phyloP scores from a whole-genome alignment of 257 asterid species.

The Ophiorrhiza pumila region DNA sequence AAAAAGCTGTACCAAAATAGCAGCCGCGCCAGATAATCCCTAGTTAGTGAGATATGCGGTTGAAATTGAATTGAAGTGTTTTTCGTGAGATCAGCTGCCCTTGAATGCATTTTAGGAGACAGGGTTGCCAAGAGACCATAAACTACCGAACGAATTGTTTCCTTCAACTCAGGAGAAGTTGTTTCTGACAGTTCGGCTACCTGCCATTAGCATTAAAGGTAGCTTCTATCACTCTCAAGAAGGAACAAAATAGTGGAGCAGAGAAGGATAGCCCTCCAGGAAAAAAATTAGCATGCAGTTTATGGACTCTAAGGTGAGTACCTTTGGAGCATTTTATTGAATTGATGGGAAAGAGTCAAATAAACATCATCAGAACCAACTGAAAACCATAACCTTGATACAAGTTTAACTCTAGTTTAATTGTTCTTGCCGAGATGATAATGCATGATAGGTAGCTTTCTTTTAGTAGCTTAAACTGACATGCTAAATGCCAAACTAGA shows the following conservation, averaged over 20 bases:
- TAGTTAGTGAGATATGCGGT: slow-evolving; percentile 74
- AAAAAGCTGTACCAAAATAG: slow-evolving; percentile 57
- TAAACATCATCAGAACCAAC: background rate
- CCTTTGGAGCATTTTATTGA: background rate
- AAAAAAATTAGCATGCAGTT: background rate
- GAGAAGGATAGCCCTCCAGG: background rate
- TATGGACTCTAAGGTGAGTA: background rate
- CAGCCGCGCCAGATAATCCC: slow-evolving; percentile 91
- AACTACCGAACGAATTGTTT: slow-evolving; percentile 73
- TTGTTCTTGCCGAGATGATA: background rate
- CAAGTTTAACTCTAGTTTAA: background rate
- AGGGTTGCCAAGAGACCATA: slow-evolving; percentile 97
- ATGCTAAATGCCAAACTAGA: background rate
- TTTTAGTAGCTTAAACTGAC: background rate
- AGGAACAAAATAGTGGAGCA: background rate
- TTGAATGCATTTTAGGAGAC: slow-evolving; percentile 93
- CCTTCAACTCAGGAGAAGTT: slow-evolving; percentile 66
- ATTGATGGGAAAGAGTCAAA: too few species aligned
- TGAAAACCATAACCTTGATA: background rate
- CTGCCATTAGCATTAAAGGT: slow-evolving; percentile 32
- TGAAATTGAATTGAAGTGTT: slow-evolving; percentile 55
- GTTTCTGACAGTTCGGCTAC: slow-evolving; percentile 95
- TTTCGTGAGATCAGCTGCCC: slow-evolving; percentile 54
- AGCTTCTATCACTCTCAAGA: slow-evolving; percentile 9
- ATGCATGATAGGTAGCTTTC: background rate